Evolutionary conservation across 441 rosid species (phyloP), one percentile per base, ranked within the genome.

Genomic region (Eugenia klotzschiana): DNA sequence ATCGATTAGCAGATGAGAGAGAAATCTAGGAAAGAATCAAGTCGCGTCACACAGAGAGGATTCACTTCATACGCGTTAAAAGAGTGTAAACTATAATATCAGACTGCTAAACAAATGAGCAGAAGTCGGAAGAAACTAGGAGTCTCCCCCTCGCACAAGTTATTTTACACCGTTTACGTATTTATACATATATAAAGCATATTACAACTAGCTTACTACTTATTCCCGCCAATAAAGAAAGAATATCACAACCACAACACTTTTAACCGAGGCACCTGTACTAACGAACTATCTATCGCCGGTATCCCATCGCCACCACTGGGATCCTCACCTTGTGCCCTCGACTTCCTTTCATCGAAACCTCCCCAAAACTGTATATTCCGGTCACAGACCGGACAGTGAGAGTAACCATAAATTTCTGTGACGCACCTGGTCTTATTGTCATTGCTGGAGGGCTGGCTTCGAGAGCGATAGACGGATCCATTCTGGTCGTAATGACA

Each of bases 391-490:
- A 89, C 87, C 98, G 87, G 51, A 90, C 90, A 2, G 96, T 91
- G 6, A 96, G 96, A 57, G 93, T 93, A 79, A 92, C 98, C 0
- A 93, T 77, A 85, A 95, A 92, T 86, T 86, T 92, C 82, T 91
- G 88, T 0, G 96, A 92, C 37, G 94, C 93, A 16, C 98, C 96
- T 0, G 91, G 84, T 83, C 58, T 92, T 49, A 95, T 87, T 3
- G 99, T 96, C 94, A 96, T 93, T 12, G 98, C 98, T n/a, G 95
- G 91, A 82, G 99, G 99, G 79, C 84, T 88, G 26, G 88, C 92
- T 84, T 93, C 99, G 3, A 95, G 93, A 86, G 98, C 96, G 43
- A 96, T 79, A 9, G 96, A 86, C 20, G 98, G 98, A 18, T 93
- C 92, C 98, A 96, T 96, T 88, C 96, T 89, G 16, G 95, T 87